phyloP scores from a whole-genome alignment of 306 rosid genomes.

The Prunus campanulata region DNA sequence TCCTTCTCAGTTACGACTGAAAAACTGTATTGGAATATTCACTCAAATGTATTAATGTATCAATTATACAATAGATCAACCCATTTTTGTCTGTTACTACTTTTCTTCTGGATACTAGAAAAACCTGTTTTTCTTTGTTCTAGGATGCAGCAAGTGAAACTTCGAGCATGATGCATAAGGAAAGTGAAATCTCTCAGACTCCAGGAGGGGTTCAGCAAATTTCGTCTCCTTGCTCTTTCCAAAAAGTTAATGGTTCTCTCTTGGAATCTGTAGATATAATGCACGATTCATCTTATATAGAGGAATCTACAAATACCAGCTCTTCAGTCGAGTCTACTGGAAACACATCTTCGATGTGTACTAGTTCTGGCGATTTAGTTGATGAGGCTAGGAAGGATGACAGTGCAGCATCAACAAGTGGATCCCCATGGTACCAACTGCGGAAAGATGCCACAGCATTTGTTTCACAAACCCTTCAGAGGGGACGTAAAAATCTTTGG shows the following conservation, averaged over 20 bases:
- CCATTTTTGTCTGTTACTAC: not conserved
- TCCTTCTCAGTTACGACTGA: not conserved
- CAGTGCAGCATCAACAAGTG: conserved; percentile 58
- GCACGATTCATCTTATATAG: conserved; percentile 40
- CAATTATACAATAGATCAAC: not conserved
- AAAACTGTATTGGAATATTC: not conserved
- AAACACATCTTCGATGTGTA: conserved; percentile 25
- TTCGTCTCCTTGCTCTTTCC: conserved; percentile 37
- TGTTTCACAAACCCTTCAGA: conserved; percentile 89
- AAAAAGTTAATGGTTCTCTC: conserved; percentile 34
- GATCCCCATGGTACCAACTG: conserved; percentile 94
- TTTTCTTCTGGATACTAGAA: not conserved
- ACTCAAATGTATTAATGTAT: not conserved
- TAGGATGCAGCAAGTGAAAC: conserved; percentile 58
- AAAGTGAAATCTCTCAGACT: conserved; percentile 35
- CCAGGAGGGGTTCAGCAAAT: conserved; percentile 40
- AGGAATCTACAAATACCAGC: conserved; percentile 40
- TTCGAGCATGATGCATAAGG: conserved; percentile 39
- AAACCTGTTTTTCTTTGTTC: conserved; percentile 18
- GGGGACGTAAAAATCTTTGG: conserved; percentile 95
- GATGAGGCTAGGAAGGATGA: conserved; percentile 56
- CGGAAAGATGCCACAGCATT: conserved; percentile 78
- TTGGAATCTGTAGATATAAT: conserved; percentile 38
- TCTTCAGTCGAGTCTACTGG: conserved; percentile 42
- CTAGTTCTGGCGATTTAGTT: conserved; percentile 31